Base-by-base conservation (phyloP, 2,329 filamentous ascomycete species). In the Colletotrichum endophyticum region DNA sequence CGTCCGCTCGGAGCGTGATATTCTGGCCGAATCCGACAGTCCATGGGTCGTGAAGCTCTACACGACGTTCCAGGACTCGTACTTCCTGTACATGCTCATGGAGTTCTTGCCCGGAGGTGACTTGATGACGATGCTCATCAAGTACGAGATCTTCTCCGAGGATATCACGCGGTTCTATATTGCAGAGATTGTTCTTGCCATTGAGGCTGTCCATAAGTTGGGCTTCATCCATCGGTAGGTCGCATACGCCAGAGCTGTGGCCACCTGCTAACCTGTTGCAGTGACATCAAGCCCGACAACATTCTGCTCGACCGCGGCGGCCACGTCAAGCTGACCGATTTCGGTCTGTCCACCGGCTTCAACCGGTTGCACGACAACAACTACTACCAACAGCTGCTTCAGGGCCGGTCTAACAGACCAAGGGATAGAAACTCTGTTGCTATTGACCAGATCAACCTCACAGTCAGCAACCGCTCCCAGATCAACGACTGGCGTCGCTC, bases 51-150 rank as follows among this genome's bases (percentile, higher is more conserved):
- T 99, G 81, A 99, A 98, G 90, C 92, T 99, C 78, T 98, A 95
- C 88, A 98, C 97, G 15, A 99, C 97, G 1, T 99, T 99, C 89
- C 97, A 99, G 86, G 97, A 99, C 84, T 91, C 92, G 62, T 96
- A 97, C 79, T 99, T 98, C 88, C 89, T 99, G 44, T 99, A 99
- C 89, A 97, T 99, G 94, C 90, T 99, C 77, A 99, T 99, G 97
- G 97, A 99, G 87, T 99, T 99, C 87, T 91, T 99, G 85, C 97
- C 97, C 9, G 97, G 97, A 85, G 97, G 97, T 85, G 97, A 99
- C 88, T 86, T 99, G 84, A 99, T 99, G 97, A 99, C 97, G 5
- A 99, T 99, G 97, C 90, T 99, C 80, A 99, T 99, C 89, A 99
- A 99, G 90, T 99, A 99, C 83, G 97, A 99, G 85, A 98, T 99